Base-by-base conservation (phyloP, 305 asterid species). In the Fraxinus platypoda region DNA sequence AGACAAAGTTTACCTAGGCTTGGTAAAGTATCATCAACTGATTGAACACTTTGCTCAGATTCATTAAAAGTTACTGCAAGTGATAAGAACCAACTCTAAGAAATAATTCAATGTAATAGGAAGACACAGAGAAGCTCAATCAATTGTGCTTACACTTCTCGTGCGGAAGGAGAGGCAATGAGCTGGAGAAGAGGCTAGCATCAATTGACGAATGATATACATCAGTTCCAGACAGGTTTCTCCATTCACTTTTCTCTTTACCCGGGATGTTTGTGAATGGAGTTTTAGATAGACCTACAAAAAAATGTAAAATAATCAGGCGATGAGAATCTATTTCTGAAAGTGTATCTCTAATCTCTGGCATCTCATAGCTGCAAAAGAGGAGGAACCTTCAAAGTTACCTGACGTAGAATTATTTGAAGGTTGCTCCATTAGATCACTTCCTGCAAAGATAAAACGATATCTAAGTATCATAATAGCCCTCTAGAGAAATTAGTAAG, bases 151-250 rank as follows among this genome's bases (percentile, higher is more conserved):
- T 85, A 95, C 99, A 49, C 77, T 94, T 90, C 75, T 78, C 88
- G 79, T 91, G 97, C 17, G 89, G 87, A 80, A 91, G 89, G 77
- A 89, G 91, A 15, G 99, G 98, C 84, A 96, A 68, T 13, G 99
- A 96, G 87, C 97, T 87, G 15, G 98, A 93, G 87, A 96, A 96
- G 84, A 96, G 87, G 90, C 93, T 94, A 76, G 88, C 97, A 87
- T 94, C 97, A 77, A 79, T 87, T 80, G 93, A 89, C 3, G 93
- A 87, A 64, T 87, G 89, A 82, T 82, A 81, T 33, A 83, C 84
- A 85, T 87, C 88, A 38, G 86, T 81, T 78, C 90, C 88, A 28
- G 80, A 81, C 5, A 92, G 95, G 78, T 88, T 87, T 78, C 84
- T 82, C 98, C 97, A 92, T 19, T 87, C 91, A 80, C 85, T 78